A percentile compares a stretch with the other conserved stretches of the same genome.
Evolutionary conservation across 1,284 basidiomycete genomes (phyloP).

Genomic region (Pholiota adiposa): DNA sequence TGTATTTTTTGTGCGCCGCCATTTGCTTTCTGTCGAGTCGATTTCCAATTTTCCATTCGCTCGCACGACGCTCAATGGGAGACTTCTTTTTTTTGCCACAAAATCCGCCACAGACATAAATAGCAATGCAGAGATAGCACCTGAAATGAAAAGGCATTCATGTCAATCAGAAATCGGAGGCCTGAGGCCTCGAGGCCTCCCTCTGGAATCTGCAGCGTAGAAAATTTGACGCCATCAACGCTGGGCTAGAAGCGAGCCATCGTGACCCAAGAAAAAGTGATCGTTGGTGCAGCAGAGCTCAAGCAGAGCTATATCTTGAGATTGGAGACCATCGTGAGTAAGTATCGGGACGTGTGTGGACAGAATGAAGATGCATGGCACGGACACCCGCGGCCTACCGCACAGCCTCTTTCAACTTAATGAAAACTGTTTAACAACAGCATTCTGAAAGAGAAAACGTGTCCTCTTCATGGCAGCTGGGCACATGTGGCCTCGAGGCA

Average conservation of each 20-base stretch:
- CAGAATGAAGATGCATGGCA: background rate
- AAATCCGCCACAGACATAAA: background rate
- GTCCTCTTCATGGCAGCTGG: background rate
- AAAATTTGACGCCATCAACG: background rate
- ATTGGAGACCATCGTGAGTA: background rate
- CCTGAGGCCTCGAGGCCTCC: background rate
- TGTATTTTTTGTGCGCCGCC: no score
- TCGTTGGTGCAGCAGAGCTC: background rate
- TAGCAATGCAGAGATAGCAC: background rate
- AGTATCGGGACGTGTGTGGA: background rate
- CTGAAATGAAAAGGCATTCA: background rate
- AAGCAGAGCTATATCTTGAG: background rate
- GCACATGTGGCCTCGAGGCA: background rate
- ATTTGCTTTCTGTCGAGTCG: no score
- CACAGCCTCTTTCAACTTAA: constrained; percentile 1
- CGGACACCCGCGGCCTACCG: background rate
- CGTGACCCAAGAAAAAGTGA: background rate
- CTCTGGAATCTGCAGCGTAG: background rate
- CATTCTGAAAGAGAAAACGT: background rate
- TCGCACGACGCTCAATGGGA: no score
- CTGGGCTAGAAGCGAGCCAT: background rate
- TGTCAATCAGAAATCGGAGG: background rate
- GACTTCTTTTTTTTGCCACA: no score
- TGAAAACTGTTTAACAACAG: background rate
- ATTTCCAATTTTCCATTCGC: no score